Percentiles rank a stretch among this genome's conserved stretches.
These are phyloP conservation scores for Ettlia oleoabundans DNA, from an alignment of 139 green algal species.

Conservation along the genomic window DNA sequence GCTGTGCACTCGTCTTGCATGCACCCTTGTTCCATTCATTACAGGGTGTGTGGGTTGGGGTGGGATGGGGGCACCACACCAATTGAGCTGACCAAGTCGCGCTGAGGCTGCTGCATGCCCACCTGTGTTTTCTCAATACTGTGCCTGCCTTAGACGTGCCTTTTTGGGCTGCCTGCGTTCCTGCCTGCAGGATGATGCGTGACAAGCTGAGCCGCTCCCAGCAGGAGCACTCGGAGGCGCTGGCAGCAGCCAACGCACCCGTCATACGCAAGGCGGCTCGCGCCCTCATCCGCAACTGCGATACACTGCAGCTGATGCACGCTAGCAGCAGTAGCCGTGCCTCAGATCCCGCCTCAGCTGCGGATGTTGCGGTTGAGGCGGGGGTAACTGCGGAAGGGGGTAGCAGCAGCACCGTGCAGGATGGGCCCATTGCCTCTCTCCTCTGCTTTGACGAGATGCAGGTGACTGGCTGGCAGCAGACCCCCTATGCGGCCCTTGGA, in stretches of 20 bases:
- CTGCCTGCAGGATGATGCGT: constrained; percentile 20
- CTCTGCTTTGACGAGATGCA: constrained; percentile 88
- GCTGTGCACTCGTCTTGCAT: neutral
- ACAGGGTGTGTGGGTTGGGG: too few relatives aligned
- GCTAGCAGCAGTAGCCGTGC: neutral
- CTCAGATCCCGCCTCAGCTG: neutral
- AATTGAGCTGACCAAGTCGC: too few relatives aligned
- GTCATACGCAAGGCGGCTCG: constrained; percentile 55
- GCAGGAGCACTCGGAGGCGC: constrained; percentile 16
- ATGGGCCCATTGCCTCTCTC: constrained; percentile 46
- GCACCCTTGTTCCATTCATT: neutral
- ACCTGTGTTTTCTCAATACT: too few relatives aligned
- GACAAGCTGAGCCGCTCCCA: constrained; percentile 30
- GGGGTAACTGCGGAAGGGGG: neutral
- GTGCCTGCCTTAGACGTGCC: too few relatives aligned
- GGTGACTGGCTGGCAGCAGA: constrained; percentile 32
- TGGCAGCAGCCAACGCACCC: constrained; percentile 63
- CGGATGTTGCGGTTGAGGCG: neutral
- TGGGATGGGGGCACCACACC: too few relatives aligned
- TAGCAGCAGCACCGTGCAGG: neutral
- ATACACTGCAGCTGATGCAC: constrained; percentile 29
- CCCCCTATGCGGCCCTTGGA: neutral
- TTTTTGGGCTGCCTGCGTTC: neutral
- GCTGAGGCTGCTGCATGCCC: too few relatives aligned
- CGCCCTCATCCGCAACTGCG: constrained; percentile 57